Percentiles rank a stretch among this genome's conserved stretches.
Conservation (phyloP, 2,329 filamentous ascomycete genomes). For the Chaetomium strumarium region DNA sequence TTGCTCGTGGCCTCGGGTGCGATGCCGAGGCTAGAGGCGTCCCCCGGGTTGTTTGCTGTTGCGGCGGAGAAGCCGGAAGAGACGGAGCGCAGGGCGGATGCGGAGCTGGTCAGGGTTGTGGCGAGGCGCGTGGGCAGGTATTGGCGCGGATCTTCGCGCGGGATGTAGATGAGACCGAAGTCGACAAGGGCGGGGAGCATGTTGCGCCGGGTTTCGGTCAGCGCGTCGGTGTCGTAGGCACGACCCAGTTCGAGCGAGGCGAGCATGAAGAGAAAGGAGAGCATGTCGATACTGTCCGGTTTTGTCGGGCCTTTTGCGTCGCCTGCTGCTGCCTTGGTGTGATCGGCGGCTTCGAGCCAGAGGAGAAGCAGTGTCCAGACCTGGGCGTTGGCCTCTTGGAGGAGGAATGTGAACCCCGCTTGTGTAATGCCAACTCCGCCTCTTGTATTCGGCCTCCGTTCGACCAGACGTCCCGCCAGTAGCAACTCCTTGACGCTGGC, state of each 20-base stretch:
- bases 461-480: slow-evolving; percentile 73
- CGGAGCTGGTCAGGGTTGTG: slow-evolving; percentile 79
- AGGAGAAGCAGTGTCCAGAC: slow-evolving; percentile 93
- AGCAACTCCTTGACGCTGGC: slow-evolving; percentile 80
- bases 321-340: slow-evolving; percentile 39
- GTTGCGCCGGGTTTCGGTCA: slow-evolving; percentile 74
- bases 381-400: slow-evolving; percentile 93
- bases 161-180: slow-evolving; percentile 84
- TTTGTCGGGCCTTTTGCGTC: slow-evolving; percentile 40
- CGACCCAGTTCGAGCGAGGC: slow-evolving; percentile 87
- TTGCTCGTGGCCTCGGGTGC: slow-evolving; percentile 43
- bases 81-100: slow-evolving; percentile 62
- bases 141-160: slow-evolving; percentile 49
- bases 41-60: slow-evolving; percentile 38
- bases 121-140: slow-evolving; percentile 91
- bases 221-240: slow-evolving; percentile 79
- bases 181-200: slow-evolving; percentile 89
- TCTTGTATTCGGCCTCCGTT: slow-evolving; percentile 39
- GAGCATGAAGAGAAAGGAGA: slow-evolving; percentile 93
- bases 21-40: slow-evolving; percentile 45
- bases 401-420: slow-evolving; percentile 85
- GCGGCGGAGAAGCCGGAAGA: slow-evolving; percentile 64
- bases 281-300: slow-evolving; percentile 86
- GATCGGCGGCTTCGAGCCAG: slow-evolving; percentile 80
- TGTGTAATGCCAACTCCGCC: slow-evolving; percentile 72